Evolutionary conservation across 164 flowering plant species (phyloP).

Genomic region (Hamamelis virginiana): DNA sequence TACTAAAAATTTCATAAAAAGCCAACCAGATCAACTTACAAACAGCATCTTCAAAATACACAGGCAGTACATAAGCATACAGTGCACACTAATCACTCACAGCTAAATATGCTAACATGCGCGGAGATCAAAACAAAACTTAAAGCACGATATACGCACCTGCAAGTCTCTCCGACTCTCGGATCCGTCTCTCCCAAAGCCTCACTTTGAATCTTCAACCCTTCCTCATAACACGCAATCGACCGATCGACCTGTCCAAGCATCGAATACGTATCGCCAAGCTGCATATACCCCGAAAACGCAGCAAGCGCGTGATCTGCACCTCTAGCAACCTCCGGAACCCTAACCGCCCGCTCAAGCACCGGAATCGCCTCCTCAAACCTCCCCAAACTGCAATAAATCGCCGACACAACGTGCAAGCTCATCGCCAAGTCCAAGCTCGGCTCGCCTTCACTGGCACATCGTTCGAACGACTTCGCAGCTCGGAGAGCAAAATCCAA

Average conservation of each 20-base stretch:
- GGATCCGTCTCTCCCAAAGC: slow-evolving; percentile 91
- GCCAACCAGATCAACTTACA: not conserved
- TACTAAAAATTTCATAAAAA: too few relatives aligned
- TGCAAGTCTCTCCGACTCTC: slow-evolving; percentile 96
- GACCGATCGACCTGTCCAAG: slow-evolving; percentile 83
- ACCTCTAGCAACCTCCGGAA: slow-evolving; percentile 63
- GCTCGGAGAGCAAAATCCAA: slow-evolving; percentile 91
- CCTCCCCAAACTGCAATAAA: slow-evolving; percentile 85
- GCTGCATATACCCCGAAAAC: slow-evolving; percentile 95
- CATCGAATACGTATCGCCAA: slow-evolving; percentile 95
- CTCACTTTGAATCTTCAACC: slow-evolving; percentile 79
- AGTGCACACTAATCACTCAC: too few relatives aligned
- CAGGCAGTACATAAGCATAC: not conserved
- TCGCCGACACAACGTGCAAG: slow-evolving; percentile 91
- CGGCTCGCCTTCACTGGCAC: slow-evolving; percentile 68
- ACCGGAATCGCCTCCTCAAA: slow-evolving; percentile 94
- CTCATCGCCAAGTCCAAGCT: slow-evolving; percentile 92
- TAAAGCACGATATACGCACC: slow-evolving; percentile 36
- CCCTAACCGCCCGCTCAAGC: slow-evolving; percentile 75
- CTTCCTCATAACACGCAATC: slow-evolving; percentile 68
- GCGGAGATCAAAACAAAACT: too few relatives aligned
- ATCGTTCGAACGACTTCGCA: slow-evolving; percentile 80
- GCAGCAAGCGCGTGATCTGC: slow-evolving; percentile 90
- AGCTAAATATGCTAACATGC: not conserved
- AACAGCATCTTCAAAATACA: not conserved